These are phyloP conservation scores for Tremellales sp. DNA, from an alignment of 1,284 basidiomycete species.

Conservation along the genomic window DNA sequence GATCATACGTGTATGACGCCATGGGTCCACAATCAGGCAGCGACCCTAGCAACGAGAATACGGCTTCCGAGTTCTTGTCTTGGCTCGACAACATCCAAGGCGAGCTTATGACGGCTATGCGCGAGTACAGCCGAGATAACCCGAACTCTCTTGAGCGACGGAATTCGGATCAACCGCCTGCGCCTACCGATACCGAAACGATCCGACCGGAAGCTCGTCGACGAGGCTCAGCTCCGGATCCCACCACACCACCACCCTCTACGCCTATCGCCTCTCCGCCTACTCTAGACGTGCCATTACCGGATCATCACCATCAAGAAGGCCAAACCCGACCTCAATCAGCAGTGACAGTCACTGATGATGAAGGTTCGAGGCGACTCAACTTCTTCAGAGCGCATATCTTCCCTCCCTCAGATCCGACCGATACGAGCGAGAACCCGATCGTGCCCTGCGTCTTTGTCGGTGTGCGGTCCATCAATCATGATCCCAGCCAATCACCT, in stretches of 20 bases:
- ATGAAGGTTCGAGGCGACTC: conserved; percentile 34
- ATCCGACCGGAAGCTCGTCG: no score
- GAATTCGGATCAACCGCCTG: no score
- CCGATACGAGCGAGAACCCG: conserved; percentile 19
- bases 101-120: background rate
- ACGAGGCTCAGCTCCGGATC: no score
- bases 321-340: conserved; percentile 26
- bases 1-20: background rate
- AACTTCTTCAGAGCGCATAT: conserved; percentile 49
- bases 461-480: conserved; percentile 40
- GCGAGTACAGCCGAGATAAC: no score
- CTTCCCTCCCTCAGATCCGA: conserved; percentile 28
- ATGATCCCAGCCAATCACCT: conserved; percentile 13
- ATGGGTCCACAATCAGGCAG: background rate
- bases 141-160: no score
- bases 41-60: background rate
- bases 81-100: background rate
- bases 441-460: conserved; percentile 46
- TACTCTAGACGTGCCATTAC: conserved; percentile 10
- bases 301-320: conserved; percentile 32
- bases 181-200: no score
- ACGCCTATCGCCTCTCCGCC: no score
- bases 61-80: background rate
- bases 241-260: no score
- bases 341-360: conserved; percentile 24